Percentiles rank a stretch among this genome's conserved stretches.
phyloP scores from a whole-genome alignment of 1,139 yeast genomes.

The Yamadazyma buinensis region DNA sequence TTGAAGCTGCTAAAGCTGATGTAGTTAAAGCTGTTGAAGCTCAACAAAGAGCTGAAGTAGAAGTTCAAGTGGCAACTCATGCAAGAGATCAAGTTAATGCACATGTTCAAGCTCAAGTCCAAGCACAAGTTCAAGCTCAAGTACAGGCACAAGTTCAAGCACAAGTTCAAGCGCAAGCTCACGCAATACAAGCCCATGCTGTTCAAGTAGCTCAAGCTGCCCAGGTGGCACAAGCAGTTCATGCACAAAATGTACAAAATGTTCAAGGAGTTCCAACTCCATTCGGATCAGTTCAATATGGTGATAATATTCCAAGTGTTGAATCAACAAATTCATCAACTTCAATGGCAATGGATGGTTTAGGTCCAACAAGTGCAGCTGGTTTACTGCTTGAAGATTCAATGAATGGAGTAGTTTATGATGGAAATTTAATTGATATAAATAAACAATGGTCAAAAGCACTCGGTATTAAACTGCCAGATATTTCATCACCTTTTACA shows the following conservation, averaged over 20 bases:
- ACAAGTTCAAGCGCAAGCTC: constrained; percentile 1
- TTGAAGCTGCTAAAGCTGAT: constrained; percentile 4
- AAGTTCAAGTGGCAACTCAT: constrained; percentile 2
- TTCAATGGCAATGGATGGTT: constrained; percentile 4
- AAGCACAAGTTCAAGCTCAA: constrained; percentile 4
- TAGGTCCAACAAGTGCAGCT: background rate
- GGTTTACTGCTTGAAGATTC: too few species aligned
- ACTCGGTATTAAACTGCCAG: constrained; percentile 15
- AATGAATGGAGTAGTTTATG: background rate
- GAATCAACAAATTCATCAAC: constrained; percentile 10
- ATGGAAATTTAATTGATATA: constrained; percentile 9
- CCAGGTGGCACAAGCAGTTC: background rate
- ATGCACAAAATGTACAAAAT: background rate
- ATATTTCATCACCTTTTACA: constrained; percentile 13
- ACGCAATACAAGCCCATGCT: constrained; percentile 1
- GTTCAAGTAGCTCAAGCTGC: background rate
- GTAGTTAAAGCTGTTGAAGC: constrained; percentile 4
- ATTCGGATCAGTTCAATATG: background rate
- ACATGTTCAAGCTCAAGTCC: constrained; percentile 2
- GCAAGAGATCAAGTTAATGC: background rate
- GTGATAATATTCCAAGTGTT: constrained; percentile 8
- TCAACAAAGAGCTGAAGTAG: constrained; percentile 1
- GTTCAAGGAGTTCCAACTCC: background rate
- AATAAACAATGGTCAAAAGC: constrained; percentile 17
- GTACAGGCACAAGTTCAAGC: constrained; percentile 5